phyloP scores from a whole-genome alignment of 2,329 filamentous ascomycete species.

The Fusarium oligoseptatum region DNA sequence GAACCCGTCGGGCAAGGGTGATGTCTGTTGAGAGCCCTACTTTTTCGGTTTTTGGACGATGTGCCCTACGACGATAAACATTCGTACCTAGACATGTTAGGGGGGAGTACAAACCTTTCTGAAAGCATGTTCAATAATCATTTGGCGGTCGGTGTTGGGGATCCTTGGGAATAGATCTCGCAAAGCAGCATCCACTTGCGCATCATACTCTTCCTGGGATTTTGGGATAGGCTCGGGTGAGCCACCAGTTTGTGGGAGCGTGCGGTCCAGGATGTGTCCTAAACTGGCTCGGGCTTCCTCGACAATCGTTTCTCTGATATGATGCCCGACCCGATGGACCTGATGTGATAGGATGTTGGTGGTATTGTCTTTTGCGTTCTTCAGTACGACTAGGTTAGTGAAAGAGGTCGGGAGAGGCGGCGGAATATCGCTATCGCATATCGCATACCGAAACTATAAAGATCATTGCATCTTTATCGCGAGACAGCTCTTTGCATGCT shows the following conservation, averaged over 20 bases:
- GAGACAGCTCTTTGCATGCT: slow-evolving; percentile 74
- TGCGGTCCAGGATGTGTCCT: slow-evolving; percentile 45
- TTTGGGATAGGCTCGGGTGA: slow-evolving; percentile 71
- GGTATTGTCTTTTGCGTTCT: slow-evolving; percentile 50
- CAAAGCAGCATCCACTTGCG: slow-evolving; percentile 72
- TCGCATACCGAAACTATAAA: slow-evolving; percentile 74
- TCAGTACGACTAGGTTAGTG: slow-evolving; percentile 24
- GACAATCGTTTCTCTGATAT: slow-evolving; percentile 70
- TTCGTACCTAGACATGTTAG: slow-evolving; percentile 17
- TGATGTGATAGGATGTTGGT: slow-evolving; percentile 62
- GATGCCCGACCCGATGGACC: slow-evolving; percentile 71
- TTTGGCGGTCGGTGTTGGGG: slow-evolving; percentile 72
- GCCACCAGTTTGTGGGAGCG: slow-evolving; percentile 42
- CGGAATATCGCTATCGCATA: not conserved
- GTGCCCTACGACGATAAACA: slow-evolving; percentile 57
- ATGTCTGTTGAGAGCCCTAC: slow-evolving; percentile 70
- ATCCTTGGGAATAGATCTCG: slow-evolving; percentile 75
- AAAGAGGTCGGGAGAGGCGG: not conserved
- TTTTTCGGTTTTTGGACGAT: slow-evolving; percentile 64
- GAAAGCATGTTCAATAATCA: slow-evolving; percentile 74
- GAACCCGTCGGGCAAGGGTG: slow-evolving; percentile 71
- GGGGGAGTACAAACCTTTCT: slow-evolving; percentile 64
- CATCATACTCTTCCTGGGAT: slow-evolving; percentile 70
- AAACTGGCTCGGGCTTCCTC: slow-evolving; percentile 62
- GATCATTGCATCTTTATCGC: slow-evolving; percentile 72